Percentiles rank a stretch among this genome's conserved stretches.
Evolutionary conservation across 2,329 filamentous ascomycete genomes (phyloP).

Genomic region (Hymenoscyphus fructigenus): DNA sequence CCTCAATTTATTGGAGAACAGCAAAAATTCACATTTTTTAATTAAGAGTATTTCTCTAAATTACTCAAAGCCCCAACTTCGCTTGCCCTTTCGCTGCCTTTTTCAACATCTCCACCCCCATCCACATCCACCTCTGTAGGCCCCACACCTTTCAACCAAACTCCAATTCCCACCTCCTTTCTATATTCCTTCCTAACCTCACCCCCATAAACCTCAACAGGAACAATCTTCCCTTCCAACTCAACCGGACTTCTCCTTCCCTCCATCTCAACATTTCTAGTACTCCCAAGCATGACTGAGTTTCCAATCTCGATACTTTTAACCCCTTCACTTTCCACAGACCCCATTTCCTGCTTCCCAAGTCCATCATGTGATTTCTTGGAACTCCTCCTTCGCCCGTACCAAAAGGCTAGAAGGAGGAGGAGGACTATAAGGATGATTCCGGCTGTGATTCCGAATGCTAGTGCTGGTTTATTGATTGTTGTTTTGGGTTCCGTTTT

Average conservation of each 20-base stretch:
- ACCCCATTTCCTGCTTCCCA: neutral
- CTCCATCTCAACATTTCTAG: neutral
- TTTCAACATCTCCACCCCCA: neutral
- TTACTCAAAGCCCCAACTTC: neutral
- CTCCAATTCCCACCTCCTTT: neutral
- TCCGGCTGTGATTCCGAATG: neutral
- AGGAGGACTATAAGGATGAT: neutral
- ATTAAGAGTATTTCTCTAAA: neutral
- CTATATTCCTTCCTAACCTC: neutral
- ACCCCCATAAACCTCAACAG: neutral
- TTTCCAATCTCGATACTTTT: neutral
- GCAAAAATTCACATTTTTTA: too few relatives aligned
- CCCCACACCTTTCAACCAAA: neutral
- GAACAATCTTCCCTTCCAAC: neutral
- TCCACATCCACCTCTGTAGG: neutral
- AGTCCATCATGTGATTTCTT: neutral
- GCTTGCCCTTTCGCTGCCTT: neutral
- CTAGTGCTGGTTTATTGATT: neutral
- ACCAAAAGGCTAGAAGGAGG: neutral
- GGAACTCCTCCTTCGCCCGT: neutral
- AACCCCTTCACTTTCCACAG: neutral
- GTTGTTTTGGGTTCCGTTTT: neutral
- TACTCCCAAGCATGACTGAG: neutral
- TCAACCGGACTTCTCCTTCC: neutral
- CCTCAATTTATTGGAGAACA: too few relatives aligned